Conservation (phyloP, 2,329 filamentous ascomycete species). For the Colletotrichum camelliae region DNA sequence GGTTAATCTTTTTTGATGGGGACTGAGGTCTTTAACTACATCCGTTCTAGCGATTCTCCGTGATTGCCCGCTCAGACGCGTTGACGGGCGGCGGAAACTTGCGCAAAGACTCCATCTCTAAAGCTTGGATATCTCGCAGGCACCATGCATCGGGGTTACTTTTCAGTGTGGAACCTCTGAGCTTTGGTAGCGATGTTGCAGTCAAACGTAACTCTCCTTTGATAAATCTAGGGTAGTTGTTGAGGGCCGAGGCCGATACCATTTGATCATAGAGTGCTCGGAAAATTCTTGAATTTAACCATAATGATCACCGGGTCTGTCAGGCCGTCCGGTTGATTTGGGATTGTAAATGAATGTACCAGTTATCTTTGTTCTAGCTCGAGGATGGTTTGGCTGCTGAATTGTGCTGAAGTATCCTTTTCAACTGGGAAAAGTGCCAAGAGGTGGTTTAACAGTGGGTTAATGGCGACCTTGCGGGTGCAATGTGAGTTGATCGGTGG, state of each 20-base stretch:
- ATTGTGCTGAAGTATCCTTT: background rate
- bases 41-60: background rate
- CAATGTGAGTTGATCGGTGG: background rate
- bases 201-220: background rate
- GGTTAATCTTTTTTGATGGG: background rate
- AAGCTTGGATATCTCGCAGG: background rate
- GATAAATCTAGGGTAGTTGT: accelerated
- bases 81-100: background rate
- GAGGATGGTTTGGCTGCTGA: background rate
- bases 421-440: background rate
- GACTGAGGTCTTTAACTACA: background rate
- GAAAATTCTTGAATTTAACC: background rate
- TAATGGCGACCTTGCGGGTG: background rate
- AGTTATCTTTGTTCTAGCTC: background rate
- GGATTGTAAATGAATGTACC: background rate
- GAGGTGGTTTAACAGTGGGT: background rate
- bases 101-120: background rate
- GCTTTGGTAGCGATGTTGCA: background rate
- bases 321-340: background rate
- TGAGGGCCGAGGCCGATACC: background rate
- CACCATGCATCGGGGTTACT: background rate
- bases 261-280: background rate
- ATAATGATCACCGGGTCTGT: background rate
- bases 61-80: background rate
- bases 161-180: background rate